Conservation (phyloP, 371 early-diverging fungal species). For the Mucor mucedo region DNA sequence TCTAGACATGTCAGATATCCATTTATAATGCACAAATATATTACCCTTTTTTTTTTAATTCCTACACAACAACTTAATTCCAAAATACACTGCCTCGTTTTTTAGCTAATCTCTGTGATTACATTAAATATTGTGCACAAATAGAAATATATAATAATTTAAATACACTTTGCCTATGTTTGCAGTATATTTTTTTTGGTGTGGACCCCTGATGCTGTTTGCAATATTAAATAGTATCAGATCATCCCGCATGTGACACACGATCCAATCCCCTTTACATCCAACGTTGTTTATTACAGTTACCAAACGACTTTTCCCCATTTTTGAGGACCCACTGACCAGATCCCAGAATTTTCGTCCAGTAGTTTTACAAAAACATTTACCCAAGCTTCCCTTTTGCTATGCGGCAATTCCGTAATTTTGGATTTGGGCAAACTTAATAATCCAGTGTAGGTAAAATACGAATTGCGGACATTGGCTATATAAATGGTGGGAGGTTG, state of each 20-base stretch:
- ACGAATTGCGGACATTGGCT: constrained; percentile 37
- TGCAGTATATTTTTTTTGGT: no score
- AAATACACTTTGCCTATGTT: no score
- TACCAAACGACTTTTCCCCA: constrained; percentile 30
- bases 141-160: no score
- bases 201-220: no score
- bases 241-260: no score
- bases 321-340: constrained; percentile 35
- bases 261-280: no score
- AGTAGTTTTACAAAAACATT: constrained; percentile 36
- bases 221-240: no score
- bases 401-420: not conserved
- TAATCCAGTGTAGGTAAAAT: constrained; percentile 41
- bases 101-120: no score
- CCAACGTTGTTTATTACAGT: not conserved
- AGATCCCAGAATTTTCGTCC: constrained; percentile 28
- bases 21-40: no score
- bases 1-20: no score
- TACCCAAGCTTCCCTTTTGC: constrained; percentile 36
- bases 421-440: constrained; percentile 26
- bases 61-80: not conserved
- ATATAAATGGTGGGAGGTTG: constrained; percentile 38
- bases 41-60: not conserved
- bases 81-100: no score
- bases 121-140: no score